These are phyloP conservation scores for Pleurotus ostreatus DNA, from an alignment of 768 basidiomycete species.

Conservation along the genomic window DNA sequence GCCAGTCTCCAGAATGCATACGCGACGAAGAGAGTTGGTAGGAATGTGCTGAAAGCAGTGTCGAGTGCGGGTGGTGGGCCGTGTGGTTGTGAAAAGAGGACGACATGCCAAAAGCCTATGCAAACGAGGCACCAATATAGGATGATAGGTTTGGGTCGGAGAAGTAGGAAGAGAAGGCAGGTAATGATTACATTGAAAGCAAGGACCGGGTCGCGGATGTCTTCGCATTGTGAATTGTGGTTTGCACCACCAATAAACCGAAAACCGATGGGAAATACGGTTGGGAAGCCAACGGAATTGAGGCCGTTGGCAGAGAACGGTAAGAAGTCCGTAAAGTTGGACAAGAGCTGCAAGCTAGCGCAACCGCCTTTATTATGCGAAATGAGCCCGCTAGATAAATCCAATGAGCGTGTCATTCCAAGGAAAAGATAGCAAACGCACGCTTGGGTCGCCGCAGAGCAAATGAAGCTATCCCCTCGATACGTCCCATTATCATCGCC, in stretches of 20 bases:
- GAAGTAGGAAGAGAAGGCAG: conserved; percentile 62
- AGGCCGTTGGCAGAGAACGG: conserved; percentile 59
- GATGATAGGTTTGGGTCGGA: conserved; percentile 67
- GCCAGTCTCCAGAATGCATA: conserved; percentile 79
- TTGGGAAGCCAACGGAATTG: conserved; percentile 68
- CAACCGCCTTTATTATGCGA: conserved; percentile 72
- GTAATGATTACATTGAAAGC: conserved; percentile 71
- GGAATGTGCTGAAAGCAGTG: conserved; percentile 70
- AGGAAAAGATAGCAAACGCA: conserved; percentile 30
- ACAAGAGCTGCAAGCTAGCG: conserved; percentile 61
- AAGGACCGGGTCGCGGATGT: conserved; percentile 66
- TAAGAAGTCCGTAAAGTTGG: conserved; percentile 68
- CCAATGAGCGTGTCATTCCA: conserved; percentile 6
- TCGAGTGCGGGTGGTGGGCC: conserved; percentile 65
- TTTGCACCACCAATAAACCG: conserved; percentile 46
- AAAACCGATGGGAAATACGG: conserved; percentile 70
- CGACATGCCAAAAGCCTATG: conserved; percentile 84
- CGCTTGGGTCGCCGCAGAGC: conserved; percentile 80
- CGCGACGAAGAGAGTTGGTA: conserved; percentile 73
- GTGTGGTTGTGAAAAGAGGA: conserved; percentile 73
- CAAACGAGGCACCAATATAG: conserved; percentile 76
- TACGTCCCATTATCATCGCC: conserved; percentile 71
- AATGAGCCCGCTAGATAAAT: conserved; percentile 51
- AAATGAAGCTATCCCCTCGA: conserved; percentile 81
- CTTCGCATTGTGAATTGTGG: conserved; percentile 56